Evolutionary conservation across 352 stramenopile species (phyloP).

Genomic region (Albugo laibachii): DNA sequence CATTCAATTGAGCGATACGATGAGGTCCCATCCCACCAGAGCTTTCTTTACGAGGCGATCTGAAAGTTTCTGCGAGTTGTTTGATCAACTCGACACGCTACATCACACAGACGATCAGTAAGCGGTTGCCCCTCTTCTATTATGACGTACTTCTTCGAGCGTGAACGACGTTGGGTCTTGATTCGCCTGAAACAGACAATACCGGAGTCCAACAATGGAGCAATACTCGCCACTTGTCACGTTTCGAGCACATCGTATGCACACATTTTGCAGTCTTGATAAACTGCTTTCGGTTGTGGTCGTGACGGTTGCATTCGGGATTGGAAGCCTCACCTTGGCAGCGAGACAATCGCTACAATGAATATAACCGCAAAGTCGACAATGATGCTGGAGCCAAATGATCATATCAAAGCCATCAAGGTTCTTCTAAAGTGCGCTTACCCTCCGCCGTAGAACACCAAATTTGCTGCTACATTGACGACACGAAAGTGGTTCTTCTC

Average conservation of each 20-base stretch:
- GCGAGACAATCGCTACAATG: slow-evolving; percentile 53
- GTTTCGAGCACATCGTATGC: slow-evolving; percentile 56
- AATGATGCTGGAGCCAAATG: slow-evolving; percentile 28
- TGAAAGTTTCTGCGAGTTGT: too few relatives aligned
- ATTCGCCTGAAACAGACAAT: slow-evolving; percentile 17
- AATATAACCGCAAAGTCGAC: slow-evolving; percentile 46
- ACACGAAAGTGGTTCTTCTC: slow-evolving; percentile 25
- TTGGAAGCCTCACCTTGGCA: slow-evolving; percentile 35
- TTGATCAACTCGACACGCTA: slow-evolving; percentile 18
- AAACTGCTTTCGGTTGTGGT: slow-evolving; percentile 17
- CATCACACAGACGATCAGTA: neutral
- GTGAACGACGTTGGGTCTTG: slow-evolving; percentile 5
- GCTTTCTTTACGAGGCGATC: slow-evolving; percentile 21
- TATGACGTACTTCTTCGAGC: slow-evolving; percentile 11
- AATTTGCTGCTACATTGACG: slow-evolving; percentile 53
- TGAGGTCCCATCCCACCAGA: slow-evolving; percentile 42
- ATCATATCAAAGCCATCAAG: slow-evolving; percentile 1
- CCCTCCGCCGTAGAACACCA: slow-evolving; percentile 42
- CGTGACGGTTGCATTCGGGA: slow-evolving; percentile 27
- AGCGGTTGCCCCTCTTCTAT: slow-evolving; percentile 8
- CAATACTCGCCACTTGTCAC: slow-evolving; percentile 38
- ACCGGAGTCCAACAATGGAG: slow-evolving; percentile 48
- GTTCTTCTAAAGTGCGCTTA: slow-evolving; percentile 5
- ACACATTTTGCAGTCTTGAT: slow-evolving; percentile 22
- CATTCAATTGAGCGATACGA: slow-evolving; percentile 63